phyloP scores from a whole-genome alignment of 2,329 filamentous ascomycete genomes.

The Sodiomyces alkalinus region DNA sequence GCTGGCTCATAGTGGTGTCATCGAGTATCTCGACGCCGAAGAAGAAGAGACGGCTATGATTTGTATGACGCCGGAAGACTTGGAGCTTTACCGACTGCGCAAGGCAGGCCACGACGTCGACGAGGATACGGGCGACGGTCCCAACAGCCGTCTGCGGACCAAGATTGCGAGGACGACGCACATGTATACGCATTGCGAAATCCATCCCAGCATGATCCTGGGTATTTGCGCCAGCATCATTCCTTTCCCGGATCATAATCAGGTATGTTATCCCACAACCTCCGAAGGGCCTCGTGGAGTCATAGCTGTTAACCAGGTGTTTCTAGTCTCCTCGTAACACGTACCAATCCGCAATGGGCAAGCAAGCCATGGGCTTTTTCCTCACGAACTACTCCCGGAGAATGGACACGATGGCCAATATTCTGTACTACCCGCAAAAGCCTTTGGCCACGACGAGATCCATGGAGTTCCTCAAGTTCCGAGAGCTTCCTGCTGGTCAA shows the following conservation, averaged over 20 bases:
- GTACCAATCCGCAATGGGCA: constrained; percentile 98
- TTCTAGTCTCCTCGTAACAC: constrained; percentile 86
- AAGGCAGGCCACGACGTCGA: constrained; percentile 49
- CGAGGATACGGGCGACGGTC: constrained; percentile 49
- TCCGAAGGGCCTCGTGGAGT: background rate
- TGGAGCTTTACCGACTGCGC: constrained; percentile 60
- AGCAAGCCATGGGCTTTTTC: constrained; percentile 99
- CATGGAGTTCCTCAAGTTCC: constrained; percentile 98
- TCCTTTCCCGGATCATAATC: constrained; percentile 98
- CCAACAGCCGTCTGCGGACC: constrained; percentile 77
- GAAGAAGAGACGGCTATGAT: constrained; percentile 99
- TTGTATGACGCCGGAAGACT: constrained; percentile 92
- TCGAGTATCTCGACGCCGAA: constrained; percentile 94
- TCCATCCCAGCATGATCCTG: constrained; percentile 97
- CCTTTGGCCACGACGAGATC: constrained; percentile 89
- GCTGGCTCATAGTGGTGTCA: constrained; percentile 66
- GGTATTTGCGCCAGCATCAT: constrained; percentile 99
- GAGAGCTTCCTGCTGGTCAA: constrained; percentile 89
- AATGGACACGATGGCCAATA: constrained; percentile 99
- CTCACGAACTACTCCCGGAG: constrained; percentile 91
- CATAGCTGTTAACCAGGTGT: too few species aligned
- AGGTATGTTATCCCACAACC: constrained; percentile 30
- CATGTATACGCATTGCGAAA: constrained; percentile 96
- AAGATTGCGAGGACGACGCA: constrained; percentile 76
- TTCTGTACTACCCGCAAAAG: constrained; percentile 97